Evolutionary conservation across 2,329 filamentous ascomycete species (phyloP).

Genomic region (Colletotrichum theobromicola): DNA sequence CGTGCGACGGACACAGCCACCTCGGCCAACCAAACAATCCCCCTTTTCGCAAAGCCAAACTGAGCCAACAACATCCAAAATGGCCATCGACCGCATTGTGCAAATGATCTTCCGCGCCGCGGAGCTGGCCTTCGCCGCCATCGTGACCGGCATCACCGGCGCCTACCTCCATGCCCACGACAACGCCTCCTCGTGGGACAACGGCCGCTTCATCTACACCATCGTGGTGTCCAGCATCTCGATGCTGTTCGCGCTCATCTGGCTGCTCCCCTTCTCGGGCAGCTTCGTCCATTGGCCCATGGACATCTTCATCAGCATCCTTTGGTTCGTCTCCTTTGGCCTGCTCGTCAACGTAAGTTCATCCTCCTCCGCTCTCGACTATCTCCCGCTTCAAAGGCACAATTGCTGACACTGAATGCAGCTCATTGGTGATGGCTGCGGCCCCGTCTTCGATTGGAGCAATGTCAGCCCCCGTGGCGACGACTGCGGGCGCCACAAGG

Average conservation of each 20-base stretch:
- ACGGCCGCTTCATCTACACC: constrained; percentile 76
- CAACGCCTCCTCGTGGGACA: constrained; percentile 54
- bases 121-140: constrained; percentile 72
- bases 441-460: constrained; percentile 64
- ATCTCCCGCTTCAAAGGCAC: too few relatives aligned
- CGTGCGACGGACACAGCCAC: not conserved
- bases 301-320: constrained; percentile 71
- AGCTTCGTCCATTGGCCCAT: constrained; percentile 74
- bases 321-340: constrained; percentile 75
- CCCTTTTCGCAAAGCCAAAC: not conserved
- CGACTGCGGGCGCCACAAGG: constrained; percentile 73
- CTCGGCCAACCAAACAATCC: not conserved
- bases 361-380: too few relatives aligned
- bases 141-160: constrained; percentile 74
- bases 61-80: constrained; percentile 24
- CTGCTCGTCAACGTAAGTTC: constrained; percentile 67
- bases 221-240: constrained; percentile 73
- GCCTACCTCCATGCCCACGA: constrained; percentile 63
- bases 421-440: constrained; percentile 54
- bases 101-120: constrained; percentile 42
- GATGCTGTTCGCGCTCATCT: constrained; percentile 72
- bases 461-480: constrained; percentile 53
- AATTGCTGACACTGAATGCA: constrained; percentile 22
- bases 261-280: constrained; percentile 73
- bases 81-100: constrained; percentile 45